Evolutionary conservation across 2,329 filamentous ascomycete species (phyloP).

Genomic region (Venturia nashicola): DNA sequence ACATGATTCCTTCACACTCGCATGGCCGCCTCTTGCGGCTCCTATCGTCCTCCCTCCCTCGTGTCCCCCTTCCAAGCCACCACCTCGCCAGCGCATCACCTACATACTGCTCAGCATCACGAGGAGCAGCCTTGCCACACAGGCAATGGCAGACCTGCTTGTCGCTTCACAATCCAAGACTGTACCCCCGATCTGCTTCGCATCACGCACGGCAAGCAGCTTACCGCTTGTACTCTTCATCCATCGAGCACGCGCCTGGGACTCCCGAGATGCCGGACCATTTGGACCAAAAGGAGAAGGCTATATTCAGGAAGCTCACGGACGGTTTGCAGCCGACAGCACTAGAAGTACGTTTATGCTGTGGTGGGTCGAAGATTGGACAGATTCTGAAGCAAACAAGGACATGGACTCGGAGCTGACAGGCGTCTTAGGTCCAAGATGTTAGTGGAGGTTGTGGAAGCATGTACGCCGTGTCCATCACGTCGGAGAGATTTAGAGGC

Average conservation of each 20-base stretch:
- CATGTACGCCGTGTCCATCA: slow-evolving; percentile 77
- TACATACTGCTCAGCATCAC: background rate
- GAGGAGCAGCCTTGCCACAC: background rate
- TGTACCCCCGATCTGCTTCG: background rate
- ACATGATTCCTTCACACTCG: background rate
- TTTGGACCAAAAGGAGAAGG: slow-evolving; percentile 32
- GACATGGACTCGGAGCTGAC: slow-evolving; percentile 3
- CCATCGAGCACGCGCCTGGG: background rate
- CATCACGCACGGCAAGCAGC: background rate
- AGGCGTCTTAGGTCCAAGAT: slow-evolving; percentile 50
- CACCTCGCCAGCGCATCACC: background rate
- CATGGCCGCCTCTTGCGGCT: background rate
- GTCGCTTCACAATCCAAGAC: background rate
- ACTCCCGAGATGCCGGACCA: slow-evolving; percentile 31
- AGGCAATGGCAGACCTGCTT: background rate
- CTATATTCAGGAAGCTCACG: slow-evolving; percentile 35
- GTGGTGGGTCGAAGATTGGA: background rate
- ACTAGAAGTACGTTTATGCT: slow-evolving; percentile 28
- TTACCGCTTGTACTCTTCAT: background rate
- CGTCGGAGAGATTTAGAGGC: slow-evolving; percentile 58
- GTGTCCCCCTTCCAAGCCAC: background rate
- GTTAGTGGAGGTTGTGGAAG: slow-evolving; percentile 74
- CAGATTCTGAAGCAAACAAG: background rate
- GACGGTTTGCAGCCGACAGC: slow-evolving; percentile 28
- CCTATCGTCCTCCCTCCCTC: background rate